Conservation (phyloP, 2,329 filamentous ascomycete species). For the Mollisiaceae sp. region DNA sequence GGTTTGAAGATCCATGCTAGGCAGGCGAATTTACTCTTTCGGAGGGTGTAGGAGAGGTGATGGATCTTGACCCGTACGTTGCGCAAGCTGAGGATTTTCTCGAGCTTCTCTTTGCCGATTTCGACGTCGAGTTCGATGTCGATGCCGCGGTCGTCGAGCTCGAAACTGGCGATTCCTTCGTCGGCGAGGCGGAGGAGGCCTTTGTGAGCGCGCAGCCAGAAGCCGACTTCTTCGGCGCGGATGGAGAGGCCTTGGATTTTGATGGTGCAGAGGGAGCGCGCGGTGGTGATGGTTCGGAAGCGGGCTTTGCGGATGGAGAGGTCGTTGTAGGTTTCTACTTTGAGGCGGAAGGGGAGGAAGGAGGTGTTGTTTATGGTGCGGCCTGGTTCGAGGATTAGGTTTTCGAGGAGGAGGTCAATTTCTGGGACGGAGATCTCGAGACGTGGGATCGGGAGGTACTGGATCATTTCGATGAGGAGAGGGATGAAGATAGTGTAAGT, state of each 20-base stretch:
- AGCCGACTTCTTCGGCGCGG: constrained; percentile 85
- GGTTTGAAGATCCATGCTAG: constrained; percentile 86
- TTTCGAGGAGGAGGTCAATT: constrained; percentile 86
- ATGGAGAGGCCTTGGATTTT: constrained; percentile 83
- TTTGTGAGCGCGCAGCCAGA: constrained; percentile 82
- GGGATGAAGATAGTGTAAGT: constrained; percentile 82
- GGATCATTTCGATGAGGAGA: constrained; percentile 74
- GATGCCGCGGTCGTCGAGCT: constrained; percentile 83
- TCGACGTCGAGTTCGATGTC: constrained; percentile 87
- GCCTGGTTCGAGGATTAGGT: constrained; percentile 88
- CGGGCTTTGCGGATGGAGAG: constrained; percentile 82
- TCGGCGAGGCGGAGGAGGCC: constrained; percentile 78
- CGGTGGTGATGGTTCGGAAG: constrained; percentile 65
- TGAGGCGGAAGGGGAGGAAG: constrained; percentile 84
- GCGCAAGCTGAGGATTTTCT: constrained; percentile 80
- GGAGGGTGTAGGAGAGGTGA: constrained; percentile 80
- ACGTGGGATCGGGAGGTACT: constrained; percentile 88
- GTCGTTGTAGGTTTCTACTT: constrained; percentile 83
- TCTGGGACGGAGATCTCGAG: constrained; percentile 85
- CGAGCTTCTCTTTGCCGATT: constrained; percentile 76
- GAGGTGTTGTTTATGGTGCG: constrained; percentile 83
- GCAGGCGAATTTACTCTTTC: constrained; percentile 76
- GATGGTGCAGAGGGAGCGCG: constrained; percentile 76
- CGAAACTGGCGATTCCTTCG: constrained; percentile 84
- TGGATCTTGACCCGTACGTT: constrained; percentile 82